Conservation (phyloP, 805 yeast genomes). For the Lachancea sp. region DNA sequence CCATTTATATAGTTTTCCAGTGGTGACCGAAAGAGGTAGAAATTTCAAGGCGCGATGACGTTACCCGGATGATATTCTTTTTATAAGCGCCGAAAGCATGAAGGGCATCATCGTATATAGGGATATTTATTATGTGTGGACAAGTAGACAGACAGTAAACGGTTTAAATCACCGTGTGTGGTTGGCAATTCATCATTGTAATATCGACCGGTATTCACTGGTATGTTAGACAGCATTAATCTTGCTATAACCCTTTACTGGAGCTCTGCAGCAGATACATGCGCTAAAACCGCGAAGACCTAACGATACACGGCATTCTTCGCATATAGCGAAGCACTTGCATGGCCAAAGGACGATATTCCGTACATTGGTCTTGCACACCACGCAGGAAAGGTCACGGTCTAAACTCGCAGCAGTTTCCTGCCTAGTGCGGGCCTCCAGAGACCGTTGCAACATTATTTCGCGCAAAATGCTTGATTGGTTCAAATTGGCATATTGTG, state of each 20-base stretch:
- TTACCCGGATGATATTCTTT: not conserved
- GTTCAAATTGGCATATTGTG: slow-evolving; percentile 29
- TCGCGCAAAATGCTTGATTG: slow-evolving; percentile 29
- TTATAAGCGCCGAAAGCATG: not conserved
- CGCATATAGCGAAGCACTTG: slow-evolving; percentile 82
- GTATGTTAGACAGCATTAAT: slow-evolving; percentile 24
- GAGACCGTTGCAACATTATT: slow-evolving; percentile 22
- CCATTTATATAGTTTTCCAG: not conserved
- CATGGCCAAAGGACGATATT: slow-evolving; percentile 91
- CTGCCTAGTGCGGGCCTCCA: slow-evolving; percentile 13
- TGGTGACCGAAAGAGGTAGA: not conserved
- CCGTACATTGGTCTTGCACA: slow-evolving; percentile 70
- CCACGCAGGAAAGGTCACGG: slow-evolving; percentile 53
- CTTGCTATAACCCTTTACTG: slow-evolving; percentile 52
- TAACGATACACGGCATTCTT: slow-evolving; percentile 67
- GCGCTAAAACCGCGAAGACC: slow-evolving; percentile 66
- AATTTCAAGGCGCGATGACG: not conserved
- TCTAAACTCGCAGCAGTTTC: slow-evolving; percentile 15
- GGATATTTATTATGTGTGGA: too few relatives aligned
- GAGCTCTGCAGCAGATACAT: slow-evolving; percentile 79
- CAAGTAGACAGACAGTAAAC: too few relatives aligned
- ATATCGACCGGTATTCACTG: not conserved
- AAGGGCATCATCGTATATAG: not conserved
- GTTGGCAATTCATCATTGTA: not conserved
- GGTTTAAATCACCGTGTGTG: too few relatives aligned